Base-by-base conservation (phyloP, 306 rosid species). In the Prunus padus region DNA sequence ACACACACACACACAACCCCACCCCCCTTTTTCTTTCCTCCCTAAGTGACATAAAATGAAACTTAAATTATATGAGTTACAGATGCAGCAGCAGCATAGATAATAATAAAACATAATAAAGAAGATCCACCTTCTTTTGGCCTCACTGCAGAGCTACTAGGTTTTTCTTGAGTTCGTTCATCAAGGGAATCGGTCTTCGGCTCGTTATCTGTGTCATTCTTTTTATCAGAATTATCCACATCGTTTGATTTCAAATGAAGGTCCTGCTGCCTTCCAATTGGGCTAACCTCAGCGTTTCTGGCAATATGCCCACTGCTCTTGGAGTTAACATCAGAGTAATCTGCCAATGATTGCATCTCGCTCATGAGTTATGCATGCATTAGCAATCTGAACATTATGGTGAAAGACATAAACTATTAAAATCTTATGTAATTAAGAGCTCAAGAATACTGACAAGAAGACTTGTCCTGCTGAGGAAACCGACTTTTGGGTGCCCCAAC, bases 101-200 rank as follows among this genome's bases (percentile, higher is more conserved):
- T 80, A 16, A 63, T 9, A 15, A 31, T 33, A 76, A 54, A 55
- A 55, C 13, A 60, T 3, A 69, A 28, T 16, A 47, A 22, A 2
- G 72, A 74, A 68, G 57, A 46, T 69, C 52, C 81, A 92, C 98
- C 97, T 95, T 95, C 97, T 86, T 85, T 95, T 61, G 92, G 97
- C 84, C 99, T 90, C 64, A 88, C 63, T 75, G 71, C 82, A 11
- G 97, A 92, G 89, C 88, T 83, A 59, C 88, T 89, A 47, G 97
- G 89, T 74, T 92, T 90, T 28, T 87, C 97, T 78, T 86, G 92
- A 69, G 79, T 77, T 76, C 44, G 84, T 76, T 88, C 87, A 51
- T 82, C 33, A 62, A 50, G 75, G 63, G 82, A 49, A 64, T 50
- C 63, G 30, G 86, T 66, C 46, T 84, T 84, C 15, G 11, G 68